Base-by-base conservation (phyloP, 2,329 filamentous ascomycete genomes). In the Diaporthe sp. region DNA sequence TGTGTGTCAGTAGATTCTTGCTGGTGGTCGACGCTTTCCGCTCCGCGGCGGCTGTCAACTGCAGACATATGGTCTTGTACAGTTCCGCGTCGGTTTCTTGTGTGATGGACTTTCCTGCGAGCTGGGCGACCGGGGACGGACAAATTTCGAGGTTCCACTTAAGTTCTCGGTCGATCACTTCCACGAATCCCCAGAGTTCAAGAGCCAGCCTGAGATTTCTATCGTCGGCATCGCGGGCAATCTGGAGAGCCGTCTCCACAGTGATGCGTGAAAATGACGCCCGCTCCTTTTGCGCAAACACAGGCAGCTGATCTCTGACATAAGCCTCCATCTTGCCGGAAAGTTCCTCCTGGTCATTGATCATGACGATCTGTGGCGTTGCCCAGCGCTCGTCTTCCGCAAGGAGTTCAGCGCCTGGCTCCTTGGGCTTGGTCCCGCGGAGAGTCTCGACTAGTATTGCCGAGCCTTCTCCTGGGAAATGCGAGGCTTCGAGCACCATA, bases 141-240 rank as follows among this genome's bases (percentile, higher is more conserved):
- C 87, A 88, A 75, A 89, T 87, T 5, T 87, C 81, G 77, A 92
- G 90, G 47, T 85, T 87, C 91, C 91, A 93, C 77, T 90, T 88
- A 5, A 90, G 86, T 80, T 93, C 91, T 67, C 90, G 88, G 80
- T 93, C 91, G 75, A 93, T 90, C 61, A 92, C 90, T 80, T 93
- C 91, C 6, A 93, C 90, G 7, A 92, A 85, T 0, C 90, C 89
- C 91, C 91, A 93, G 2, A 93, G 85, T 80, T 93, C 91, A 6
- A 93, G 85, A 1, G 90, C 89, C 75, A 90, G 88, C 72, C 86
- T 86, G 9, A 93, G 84, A 17, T 92, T 83, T 73, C 89, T 87
- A 77, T 92, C 90, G 49, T 86, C 85, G 9, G 87, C 87, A 63
- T 86, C 82, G 51, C 85, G 84, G 0, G 89, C 88, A n/a, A 88